These are phyloP conservation scores for Trichophyton benhamiae DNA, from an alignment of 2,329 filamentous ascomycete species.

Conservation along the genomic window DNA sequence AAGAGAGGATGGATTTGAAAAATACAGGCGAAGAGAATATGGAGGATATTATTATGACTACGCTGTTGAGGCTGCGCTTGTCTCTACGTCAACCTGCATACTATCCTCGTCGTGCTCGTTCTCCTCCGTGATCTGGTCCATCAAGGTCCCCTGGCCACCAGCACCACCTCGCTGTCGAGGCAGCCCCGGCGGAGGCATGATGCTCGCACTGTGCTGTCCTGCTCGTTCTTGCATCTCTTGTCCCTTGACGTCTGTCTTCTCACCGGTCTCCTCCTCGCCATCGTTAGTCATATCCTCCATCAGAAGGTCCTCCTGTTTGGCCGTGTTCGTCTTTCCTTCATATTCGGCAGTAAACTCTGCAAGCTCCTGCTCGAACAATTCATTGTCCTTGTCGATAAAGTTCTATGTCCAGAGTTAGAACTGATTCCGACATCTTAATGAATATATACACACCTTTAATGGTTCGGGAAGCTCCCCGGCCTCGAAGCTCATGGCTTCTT, in stretches of 20 bases:
- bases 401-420: conserved; percentile 19
- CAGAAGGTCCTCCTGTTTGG: neutral
- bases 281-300: neutral
- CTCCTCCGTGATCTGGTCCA: conserved; percentile 6
- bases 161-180: neutral
- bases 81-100: conserved; percentile 5
- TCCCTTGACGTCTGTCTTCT: neutral
- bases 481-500: conserved; percentile 30
- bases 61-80: neutral
- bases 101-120: neutral
- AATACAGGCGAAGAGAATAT: neutral
- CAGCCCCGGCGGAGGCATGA: neutral
- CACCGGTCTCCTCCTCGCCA: no score
- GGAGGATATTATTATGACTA: neutral
- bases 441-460: conserved; percentile 24
- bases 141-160: neutral
- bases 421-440: neutral
- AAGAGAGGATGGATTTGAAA: neutral
- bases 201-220: neutral
- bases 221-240: conserved; percentile 2
- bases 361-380: conserved; percentile 28
- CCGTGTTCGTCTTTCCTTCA: neutral
- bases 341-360: conserved; percentile 13
- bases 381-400: conserved; percentile 42
- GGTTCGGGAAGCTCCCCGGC: conserved; percentile 23